phyloP scores from a whole-genome alignment of 2,329 filamentous ascomycete genomes.

The Raffaelea ambrosiae region DNA sequence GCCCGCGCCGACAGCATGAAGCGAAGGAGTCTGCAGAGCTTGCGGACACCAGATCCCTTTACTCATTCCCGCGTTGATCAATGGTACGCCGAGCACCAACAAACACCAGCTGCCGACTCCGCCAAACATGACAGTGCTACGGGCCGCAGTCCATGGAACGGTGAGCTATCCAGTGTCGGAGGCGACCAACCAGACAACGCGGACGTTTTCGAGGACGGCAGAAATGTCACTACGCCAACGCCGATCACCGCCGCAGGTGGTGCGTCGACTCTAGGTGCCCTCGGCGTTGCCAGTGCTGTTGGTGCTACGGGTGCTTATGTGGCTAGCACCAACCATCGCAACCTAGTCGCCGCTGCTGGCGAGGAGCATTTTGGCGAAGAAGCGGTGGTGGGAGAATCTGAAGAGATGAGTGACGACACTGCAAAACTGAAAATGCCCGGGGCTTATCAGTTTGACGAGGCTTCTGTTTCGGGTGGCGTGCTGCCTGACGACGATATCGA shows the following conservation, averaged over 20 bases:
- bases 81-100: constrained; percentile 31
- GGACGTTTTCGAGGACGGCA: no score
- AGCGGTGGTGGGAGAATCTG: no score
- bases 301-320: no score
- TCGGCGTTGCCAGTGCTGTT: no score
- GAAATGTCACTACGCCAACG: not conserved
- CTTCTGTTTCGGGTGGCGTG: not conserved
- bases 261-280: not conserved
- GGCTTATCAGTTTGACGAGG: constrained; percentile 2
- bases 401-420: not conserved
- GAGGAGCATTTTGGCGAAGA: no score
- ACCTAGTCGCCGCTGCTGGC: no score
- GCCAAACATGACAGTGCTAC: constrained; percentile 3
- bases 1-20: constrained; percentile 72
- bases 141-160: constrained; percentile 20
- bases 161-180: constrained; percentile 19
- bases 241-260: not conserved
- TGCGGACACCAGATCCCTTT: constrained; percentile 71
- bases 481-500: constrained; percentile 24
- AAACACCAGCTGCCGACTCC: constrained; percentile 12
- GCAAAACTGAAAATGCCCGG: not conserved
- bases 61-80: constrained; percentile 57
- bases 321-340: no score
- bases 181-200: constrained; percentile 13
- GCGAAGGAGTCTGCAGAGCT: constrained; percentile 65